Base-by-base conservation (phyloP, 108 stramenopile genomes). In the Nitzschia sp. region DNA sequence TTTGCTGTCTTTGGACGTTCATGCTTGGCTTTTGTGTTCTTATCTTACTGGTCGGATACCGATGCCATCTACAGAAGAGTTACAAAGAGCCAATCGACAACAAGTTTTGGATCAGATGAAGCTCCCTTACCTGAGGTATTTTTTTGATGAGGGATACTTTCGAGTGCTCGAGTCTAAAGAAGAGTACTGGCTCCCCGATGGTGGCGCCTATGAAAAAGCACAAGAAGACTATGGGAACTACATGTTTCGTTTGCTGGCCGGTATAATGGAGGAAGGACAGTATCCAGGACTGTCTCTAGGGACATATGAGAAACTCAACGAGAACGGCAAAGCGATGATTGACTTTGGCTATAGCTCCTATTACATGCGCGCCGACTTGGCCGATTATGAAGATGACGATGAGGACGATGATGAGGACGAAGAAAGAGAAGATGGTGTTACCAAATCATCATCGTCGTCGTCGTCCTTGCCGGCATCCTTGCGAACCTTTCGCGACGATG, bases 231-330 rank as follows among this genome's bases (percentile, higher is more conserved):
- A 46, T 38, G 17, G 22, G 16, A 31, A 45, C 29, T 48, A 44
- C 36, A 35, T 41, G 21, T 53, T 53, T 22, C 50, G 48, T 23
- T 2, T 78, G 4, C 33, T 79, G 44, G 78, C 82, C 2, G 45
- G 65, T 32, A 54, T 69, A 4, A 68, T 68, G 59, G 5, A 33
- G 1, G 72, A 74, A 29, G 65, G 67, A 1, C 53, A 65, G 0
- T 79, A 83, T 62, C 82, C 82, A 31, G 63, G 63, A 4, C 8
- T 76, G 16, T 25, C 35, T 17, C 41, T 76, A 54, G 82, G 82
- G 32, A 73, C 62, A 0, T 68, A 52, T 48, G 53, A 76, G 13
- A 32, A 57, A 23, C 57, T 83, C 23, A 79, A 71, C 53, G 58
- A 68, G 1, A 60, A 47, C 1, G 82, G 72, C n/a, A 41, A 83